Evolutionary conservation across 2,329 filamentous ascomycete species (phyloP).

Genomic region (Botryosphaeria dothidea): DNA sequence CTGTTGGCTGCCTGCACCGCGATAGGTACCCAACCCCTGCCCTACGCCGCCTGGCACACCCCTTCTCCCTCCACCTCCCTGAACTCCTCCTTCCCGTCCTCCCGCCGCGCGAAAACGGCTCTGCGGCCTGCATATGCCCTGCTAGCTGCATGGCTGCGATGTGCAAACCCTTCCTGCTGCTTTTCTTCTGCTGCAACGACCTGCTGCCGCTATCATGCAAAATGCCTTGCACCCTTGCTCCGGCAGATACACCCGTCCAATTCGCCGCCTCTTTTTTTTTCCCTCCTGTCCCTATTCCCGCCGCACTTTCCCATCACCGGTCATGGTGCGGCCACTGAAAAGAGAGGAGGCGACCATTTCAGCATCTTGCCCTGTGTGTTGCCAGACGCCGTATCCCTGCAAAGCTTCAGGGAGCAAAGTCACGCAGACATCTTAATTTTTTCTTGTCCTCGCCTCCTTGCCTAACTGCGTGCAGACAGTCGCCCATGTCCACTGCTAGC

Average conservation of each 20-base stretch:
- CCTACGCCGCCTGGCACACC: not conserved
- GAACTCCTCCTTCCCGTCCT: not conserved
- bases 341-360: too few species aligned
- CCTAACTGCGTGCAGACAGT: too few species aligned
- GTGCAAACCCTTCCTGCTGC: not conserved
- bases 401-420: not conserved
- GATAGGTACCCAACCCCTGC: not conserved
- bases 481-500: too few species aligned
- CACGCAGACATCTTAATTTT: not conserved
- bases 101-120: not conserved
- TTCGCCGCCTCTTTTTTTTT: too few species aligned
- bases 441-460: too few species aligned
- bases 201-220: not conserved
- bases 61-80: not conserved
- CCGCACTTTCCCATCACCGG: too few species aligned
- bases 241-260: too few species aligned
- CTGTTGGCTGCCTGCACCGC: not conserved
- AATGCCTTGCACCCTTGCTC: too few species aligned
- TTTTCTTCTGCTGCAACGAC: not conserved
- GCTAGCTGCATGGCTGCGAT: not conserved
- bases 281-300: too few species aligned
- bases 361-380: too few species aligned
- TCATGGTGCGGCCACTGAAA: too few species aligned
- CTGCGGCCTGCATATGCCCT: slow-evolving; percentile 7
- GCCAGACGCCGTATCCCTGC: not conserved